Evolutionary conservation across 192 early-diverging fungal genomes (phyloP), one percentile per base, ranked within the genome.

Genomic region (Rhizophlyctis rosea): DNA sequence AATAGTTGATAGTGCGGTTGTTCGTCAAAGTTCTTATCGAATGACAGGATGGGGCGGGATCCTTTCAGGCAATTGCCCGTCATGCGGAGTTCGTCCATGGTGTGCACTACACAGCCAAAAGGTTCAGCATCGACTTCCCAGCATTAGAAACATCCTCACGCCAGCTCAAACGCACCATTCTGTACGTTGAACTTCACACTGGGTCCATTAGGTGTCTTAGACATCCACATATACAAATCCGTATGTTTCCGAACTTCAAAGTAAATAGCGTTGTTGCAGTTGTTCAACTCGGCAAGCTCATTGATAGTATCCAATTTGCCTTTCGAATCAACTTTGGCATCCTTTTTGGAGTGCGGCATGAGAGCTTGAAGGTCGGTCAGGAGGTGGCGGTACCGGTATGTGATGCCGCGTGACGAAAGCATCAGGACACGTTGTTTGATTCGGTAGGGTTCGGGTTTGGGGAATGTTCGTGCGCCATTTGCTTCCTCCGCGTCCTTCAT

Each of bases 81-180:
- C 90, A 99, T 91, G 56, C 92, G 91, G 32, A 99, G 86, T 74
- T 99, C 96, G 70, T 96, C 92, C 95, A 99, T 96, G 27, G 96
- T 99, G 72, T 99, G 96, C 58, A 99, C 89, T 90, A 33, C 13
- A 53, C 24, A 44, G 4, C 14, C 0, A 63, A 48, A 18, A 33
- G 31, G 34, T 5, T 4, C 50, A 34, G 34, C 13, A 47, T 47
- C 34, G 21, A 31, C 2, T 32, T 50, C 30, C 13, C 47, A 33
- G 70, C 1, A 4, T 16, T 21, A 68, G 54, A 31, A 50, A 1
- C 21, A 49, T 44, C 0, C 29, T 30, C 24, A 25, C 47, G 58
- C 32, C 21, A 27, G 47, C 44, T 14, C 29, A 3, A 31, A 69
- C 75, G 54, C 81, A 90, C 87, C 87, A 72, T 95, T 96, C 69